Conservation (phyloP, 2,329 filamentous ascomycete species). For the Chalara sp. region DNA sequence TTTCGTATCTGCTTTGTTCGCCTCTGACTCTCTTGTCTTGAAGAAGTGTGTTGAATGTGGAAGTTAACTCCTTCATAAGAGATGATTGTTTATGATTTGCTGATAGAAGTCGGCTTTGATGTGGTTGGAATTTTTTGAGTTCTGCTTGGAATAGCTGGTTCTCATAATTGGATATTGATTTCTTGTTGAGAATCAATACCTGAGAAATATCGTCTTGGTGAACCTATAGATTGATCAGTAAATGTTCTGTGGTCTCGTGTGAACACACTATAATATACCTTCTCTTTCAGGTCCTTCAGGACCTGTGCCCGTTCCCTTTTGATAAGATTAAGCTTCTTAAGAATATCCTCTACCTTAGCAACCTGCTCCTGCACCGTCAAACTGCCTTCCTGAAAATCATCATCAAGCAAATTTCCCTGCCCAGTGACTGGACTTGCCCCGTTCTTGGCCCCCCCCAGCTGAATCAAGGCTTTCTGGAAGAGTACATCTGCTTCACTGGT, state of each 20-base stretch:
- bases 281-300: slow-evolving; percentile 94
- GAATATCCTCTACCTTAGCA: slow-evolving; percentile 75
- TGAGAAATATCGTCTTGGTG: slow-evolving; percentile 97
- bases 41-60: slow-evolving; percentile 76
- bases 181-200: slow-evolving; percentile 95
- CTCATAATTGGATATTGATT: slow-evolving; percentile 88
- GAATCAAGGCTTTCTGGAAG: slow-evolving; percentile 81
- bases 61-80: slow-evolving; percentile 89
- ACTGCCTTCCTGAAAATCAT: slow-evolving; percentile 77
- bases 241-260: neutral
- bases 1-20: slow-evolving; percentile 93
- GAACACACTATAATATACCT: slow-evolving; percentile 48
- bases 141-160: slow-evolving; percentile 89
- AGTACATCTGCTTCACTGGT: slow-evolving; percentile 80
- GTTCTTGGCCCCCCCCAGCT: slow-evolving; percentile 58
- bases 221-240: slow-evolving; percentile 47
- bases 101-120: slow-evolving; percentile 85
- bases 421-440: slow-evolving; percentile 50
- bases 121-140: slow-evolving; percentile 92
- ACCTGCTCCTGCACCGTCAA: slow-evolving; percentile 87
- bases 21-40: slow-evolving; percentile 91
- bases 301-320: slow-evolving; percentile 90
- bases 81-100: slow-evolving; percentile 93
- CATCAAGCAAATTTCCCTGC: slow-evolving; percentile 78
- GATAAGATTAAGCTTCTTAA: slow-evolving; percentile 86